Conservation (phyloP, 2,329 filamentous ascomycete species). For the Colletotrichum zoysiae region DNA sequence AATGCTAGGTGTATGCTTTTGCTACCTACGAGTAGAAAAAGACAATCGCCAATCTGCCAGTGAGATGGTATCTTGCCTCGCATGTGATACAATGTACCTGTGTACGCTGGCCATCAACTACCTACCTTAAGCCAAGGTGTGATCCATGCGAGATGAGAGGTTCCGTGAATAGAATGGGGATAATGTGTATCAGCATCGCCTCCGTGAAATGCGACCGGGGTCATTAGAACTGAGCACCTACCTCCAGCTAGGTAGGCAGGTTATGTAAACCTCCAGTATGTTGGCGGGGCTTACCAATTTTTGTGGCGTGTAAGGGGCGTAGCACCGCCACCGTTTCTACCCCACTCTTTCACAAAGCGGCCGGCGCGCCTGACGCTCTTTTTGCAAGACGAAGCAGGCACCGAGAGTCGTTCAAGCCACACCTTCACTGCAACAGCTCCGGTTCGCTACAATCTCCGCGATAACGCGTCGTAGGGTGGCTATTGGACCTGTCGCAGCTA, state of each 20-base stretch:
- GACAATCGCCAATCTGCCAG: neutral
- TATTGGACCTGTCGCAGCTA: neutral
- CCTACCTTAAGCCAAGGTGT: no score
- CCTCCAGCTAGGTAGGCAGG: no score
- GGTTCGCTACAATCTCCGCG: constrained; percentile 14
- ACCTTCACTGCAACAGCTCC: constrained; percentile 23
- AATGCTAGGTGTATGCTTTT: neutral
- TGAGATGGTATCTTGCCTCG: neutral
- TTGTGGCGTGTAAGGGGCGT: neutral
- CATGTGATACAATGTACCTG: neutral
- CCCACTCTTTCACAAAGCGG: constrained; percentile 19
- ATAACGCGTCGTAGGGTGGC: constrained; percentile 9
- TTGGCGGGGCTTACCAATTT: no score
- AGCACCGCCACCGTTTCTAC: constrained; percentile 39
- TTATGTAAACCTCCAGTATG: no score
- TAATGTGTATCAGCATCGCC: constrained; percentile 22
- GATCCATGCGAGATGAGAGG: neutral
- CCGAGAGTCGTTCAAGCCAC: constrained; percentile 36
- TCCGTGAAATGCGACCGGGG: constrained; percentile 22
- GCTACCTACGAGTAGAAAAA: neutral
- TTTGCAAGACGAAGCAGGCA: constrained; percentile 22
- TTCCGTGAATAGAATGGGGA: constrained; percentile 31
- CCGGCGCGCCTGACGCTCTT: constrained; percentile 11
- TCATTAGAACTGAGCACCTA: neutral
- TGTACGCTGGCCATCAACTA: neutral